Conservation (phyloP, 352 stramenopile genomes). For the Phytophthora pluvialis region DNA sequence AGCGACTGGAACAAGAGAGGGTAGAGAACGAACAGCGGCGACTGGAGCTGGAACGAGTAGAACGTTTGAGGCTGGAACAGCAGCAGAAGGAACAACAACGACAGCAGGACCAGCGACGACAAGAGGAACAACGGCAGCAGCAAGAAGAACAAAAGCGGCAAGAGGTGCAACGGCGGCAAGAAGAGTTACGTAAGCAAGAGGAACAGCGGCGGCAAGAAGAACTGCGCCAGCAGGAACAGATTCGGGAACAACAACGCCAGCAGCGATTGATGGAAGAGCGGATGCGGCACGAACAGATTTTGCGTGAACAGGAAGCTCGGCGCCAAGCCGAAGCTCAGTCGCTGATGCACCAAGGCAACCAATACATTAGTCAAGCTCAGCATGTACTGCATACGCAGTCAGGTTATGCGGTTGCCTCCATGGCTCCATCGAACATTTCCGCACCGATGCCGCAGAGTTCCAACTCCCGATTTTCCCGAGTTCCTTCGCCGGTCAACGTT, state of each 20-base stretch:
- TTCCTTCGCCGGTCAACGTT: conserved; percentile 25
- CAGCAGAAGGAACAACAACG: conserved; percentile 10
- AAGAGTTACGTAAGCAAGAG: conserved; percentile 1
- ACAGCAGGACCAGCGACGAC: conserved; percentile 5
- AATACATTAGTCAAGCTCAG: conserved; percentile 30
- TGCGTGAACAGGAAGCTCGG: conserved; percentile 18
- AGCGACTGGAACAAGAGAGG: conserved; percentile 14
- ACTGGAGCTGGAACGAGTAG: conserved; percentile 2
- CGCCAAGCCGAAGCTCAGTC: conserved; percentile 23
- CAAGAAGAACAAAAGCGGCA: conserved; percentile 7
- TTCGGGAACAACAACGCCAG: conserved; percentile 22
- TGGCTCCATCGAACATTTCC: conserved; percentile 20
- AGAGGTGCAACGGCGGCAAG: conserved; percentile 3
- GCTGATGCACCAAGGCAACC: conserved; percentile 17
- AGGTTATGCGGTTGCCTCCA: conserved; percentile 22
- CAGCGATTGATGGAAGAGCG: conserved; percentile 29
- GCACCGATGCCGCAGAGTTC: conserved; percentile 17
- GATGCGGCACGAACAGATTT: conserved; percentile 21
- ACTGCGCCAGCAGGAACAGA: conserved; percentile 4
- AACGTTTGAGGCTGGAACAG: conserved; percentile 10
- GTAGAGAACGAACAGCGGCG: conserved; percentile 11
- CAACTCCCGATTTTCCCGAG: conserved; percentile 10
- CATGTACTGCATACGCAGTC: conserved; percentile 26
- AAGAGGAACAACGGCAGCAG: background rate
- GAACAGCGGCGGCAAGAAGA: conserved; percentile 18